Conservation (phyloP, 371 early-diverging fungal species). For the Saksenaea vasiformis region DNA sequence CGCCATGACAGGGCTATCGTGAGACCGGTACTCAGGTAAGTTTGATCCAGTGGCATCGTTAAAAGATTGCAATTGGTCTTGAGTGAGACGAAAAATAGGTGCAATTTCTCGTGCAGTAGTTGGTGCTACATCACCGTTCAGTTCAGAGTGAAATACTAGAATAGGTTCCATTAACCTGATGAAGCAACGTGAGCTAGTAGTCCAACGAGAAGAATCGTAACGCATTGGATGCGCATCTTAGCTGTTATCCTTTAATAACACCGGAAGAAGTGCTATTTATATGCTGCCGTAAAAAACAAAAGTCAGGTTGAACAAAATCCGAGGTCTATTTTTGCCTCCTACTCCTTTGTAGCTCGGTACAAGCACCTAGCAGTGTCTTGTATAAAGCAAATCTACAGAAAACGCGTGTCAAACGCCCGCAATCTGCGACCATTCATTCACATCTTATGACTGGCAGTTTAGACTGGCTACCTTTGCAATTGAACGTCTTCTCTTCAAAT, state of each 20-base stretch:
- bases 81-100: neutral
- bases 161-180: neutral
- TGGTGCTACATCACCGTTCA: neutral
- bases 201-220: neutral
- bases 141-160: neutral
- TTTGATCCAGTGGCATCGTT: neutral
- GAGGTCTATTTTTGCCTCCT: neutral
- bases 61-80: neutral
- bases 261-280: neutral
- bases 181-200: neutral
- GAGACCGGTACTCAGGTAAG: neutral
- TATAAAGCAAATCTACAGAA: too few species aligned
- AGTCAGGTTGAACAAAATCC: neutral
- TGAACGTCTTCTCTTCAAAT: too few species aligned
- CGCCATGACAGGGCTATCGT: neutral
- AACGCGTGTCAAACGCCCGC: too few species aligned
- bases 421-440: too few species aligned
- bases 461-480: too few species aligned
- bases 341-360: neutral
- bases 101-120: neutral
- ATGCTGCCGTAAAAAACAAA: neutral
- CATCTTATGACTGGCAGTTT: too few species aligned
- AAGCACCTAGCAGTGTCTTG: neutral
- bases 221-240: neutral
- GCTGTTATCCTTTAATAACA: neutral